phyloP scores from a whole-genome alignment of 495 filamentous ascomycete genomes.

The Melanomma pulvis-pyrius region DNA sequence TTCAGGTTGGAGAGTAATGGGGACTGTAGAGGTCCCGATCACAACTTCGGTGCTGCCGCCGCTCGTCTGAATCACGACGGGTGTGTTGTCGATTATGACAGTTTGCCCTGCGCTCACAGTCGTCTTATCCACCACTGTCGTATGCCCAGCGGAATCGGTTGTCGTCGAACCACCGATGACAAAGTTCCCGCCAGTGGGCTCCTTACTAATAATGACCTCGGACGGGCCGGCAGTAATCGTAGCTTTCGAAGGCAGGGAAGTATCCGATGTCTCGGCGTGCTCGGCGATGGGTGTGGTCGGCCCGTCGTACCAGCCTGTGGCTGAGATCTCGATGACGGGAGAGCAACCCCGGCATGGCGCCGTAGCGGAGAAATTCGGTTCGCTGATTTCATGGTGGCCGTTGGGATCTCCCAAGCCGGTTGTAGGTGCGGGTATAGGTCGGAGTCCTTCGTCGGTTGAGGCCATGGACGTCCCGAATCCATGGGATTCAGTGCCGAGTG shows the following conservation, averaged over 20 bases:
- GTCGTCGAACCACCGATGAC: conserved; percentile 17
- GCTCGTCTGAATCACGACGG: conserved; percentile 28
- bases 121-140: neutral
- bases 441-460: conserved; percentile 28
- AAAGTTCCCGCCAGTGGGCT: conserved; percentile 6
- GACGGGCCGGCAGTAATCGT: conserved; percentile 34
- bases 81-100: conserved; percentile 29
- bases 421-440: conserved; percentile 23
- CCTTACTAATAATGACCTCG: conserved; percentile 23
- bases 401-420: conserved; percentile 20
- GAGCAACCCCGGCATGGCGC: conserved; percentile 27
- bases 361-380: conserved; percentile 27
- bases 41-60: conserved; percentile 21
- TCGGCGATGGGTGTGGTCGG: conserved; percentile 21
- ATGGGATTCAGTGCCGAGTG: neutral
- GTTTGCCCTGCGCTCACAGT: conserved; percentile 30
- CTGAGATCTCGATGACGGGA: conserved; percentile 28
- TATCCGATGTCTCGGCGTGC: conserved; percentile 5
- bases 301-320: conserved; percentile 16
- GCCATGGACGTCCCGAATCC: conserved; percentile 2
- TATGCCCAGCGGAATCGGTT: neutral
- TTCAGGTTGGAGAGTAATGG: conserved; percentile 1
- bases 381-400: conserved; percentile 29
- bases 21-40: conserved; percentile 22
- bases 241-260: conserved; percentile 1